Evolutionary conservation across 257 asterid species (phyloP).

Genomic region (Misopates orontium): DNA sequence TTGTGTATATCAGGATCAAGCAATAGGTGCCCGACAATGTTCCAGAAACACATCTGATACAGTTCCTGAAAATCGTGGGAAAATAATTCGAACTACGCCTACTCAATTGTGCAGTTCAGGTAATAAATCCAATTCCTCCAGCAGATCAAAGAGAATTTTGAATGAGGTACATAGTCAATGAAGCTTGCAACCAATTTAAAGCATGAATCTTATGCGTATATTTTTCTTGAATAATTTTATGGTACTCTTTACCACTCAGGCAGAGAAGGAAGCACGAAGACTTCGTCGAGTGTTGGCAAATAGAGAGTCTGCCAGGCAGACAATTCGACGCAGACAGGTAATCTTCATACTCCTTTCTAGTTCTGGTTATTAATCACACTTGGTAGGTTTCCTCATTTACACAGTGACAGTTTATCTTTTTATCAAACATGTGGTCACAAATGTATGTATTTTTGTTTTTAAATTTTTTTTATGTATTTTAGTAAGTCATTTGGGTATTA

Average conservation of each 20-base stretch:
- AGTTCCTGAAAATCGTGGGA: slow-evolving; percentile 18
- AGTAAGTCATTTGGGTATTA: background rate
- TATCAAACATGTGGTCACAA: background rate
- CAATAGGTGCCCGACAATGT: slow-evolving; percentile 9
- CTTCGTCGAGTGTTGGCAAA: slow-evolving; percentile 69
- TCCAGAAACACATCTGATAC: slow-evolving; percentile 18
- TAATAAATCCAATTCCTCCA: slow-evolving; percentile 20
- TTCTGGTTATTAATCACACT: background rate
- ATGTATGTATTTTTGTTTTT: too few relatives aligned
- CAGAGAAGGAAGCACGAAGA: slow-evolving; percentile 63
- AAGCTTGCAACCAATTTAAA: background rate
- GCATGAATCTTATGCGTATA: background rate
- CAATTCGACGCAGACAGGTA: slow-evolving; percentile 90
- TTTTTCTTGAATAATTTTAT: background rate
- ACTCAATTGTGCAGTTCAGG: slow-evolving; percentile 26
- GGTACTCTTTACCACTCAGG: slow-evolving; percentile 36
- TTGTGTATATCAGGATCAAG: slow-evolving; percentile 40
- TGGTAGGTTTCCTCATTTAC: background rate
- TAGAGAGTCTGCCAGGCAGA: slow-evolving; percentile 91
- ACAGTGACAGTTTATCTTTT: background rate
- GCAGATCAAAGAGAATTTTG: slow-evolving; percentile 43
- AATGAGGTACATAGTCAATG: slow-evolving; percentile 43
- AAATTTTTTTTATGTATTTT: too few relatives aligned
- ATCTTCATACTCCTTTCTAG: background rate
- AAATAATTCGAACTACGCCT: slow-evolving; percentile 23